Evolutionary conservation across 2,329 filamentous ascomycete species (phyloP).

Genomic region (Fusarium camptoceras): DNA sequence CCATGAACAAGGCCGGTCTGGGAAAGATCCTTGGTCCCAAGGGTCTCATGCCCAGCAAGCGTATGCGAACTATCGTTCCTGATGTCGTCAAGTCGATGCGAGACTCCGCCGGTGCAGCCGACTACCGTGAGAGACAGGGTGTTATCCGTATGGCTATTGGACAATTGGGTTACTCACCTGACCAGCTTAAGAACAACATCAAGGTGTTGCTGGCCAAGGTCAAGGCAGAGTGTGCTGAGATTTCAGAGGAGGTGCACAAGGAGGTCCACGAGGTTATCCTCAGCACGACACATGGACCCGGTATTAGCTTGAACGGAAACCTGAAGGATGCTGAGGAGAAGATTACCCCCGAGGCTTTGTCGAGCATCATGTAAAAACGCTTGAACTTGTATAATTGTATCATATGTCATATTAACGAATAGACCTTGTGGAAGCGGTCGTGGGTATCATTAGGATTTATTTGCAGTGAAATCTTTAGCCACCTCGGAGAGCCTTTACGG

Average conservation of each 20-base stretch:
- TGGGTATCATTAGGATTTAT: constrained; percentile 48
- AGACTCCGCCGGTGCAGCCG: constrained; percentile 84
- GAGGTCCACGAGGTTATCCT: constrained; percentile 74
- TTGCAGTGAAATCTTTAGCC: constrained; percentile 45
- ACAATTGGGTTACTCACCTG: constrained; percentile 87
- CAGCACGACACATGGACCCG: constrained; percentile 87
- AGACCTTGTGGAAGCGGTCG: constrained; percentile 30
- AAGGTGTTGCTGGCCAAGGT: constrained; percentile 79
- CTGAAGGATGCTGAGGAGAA: constrained; percentile 73
- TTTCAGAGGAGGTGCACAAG: constrained; percentile 67
- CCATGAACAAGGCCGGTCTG: constrained; percentile 83
- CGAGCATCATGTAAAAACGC: constrained; percentile 63
- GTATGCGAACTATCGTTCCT: constrained; percentile 88
- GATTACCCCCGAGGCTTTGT: constrained; percentile 64
- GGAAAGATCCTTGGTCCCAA: constrained; percentile 87
- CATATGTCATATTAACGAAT: constrained; percentile 52
- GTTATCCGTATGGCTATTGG: constrained; percentile 92
- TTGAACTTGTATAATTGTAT: constrained; percentile 53
- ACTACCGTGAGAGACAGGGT: constrained; percentile 87
- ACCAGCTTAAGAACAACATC: constrained; percentile 87
- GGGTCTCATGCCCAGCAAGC: constrained; percentile 91
- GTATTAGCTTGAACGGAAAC: constrained; percentile 85
- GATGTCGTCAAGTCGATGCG: constrained; percentile 80
- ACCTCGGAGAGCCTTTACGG: constrained; percentile 61
- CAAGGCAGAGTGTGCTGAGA: constrained; percentile 80